A percentile compares a stretch with the other conserved stretches of the same genome.
These are phyloP conservation scores for Tolypocladium inflatum DNA, from an alignment of 2,329 filamentous ascomycete species.

Conservation along the genomic window DNA sequence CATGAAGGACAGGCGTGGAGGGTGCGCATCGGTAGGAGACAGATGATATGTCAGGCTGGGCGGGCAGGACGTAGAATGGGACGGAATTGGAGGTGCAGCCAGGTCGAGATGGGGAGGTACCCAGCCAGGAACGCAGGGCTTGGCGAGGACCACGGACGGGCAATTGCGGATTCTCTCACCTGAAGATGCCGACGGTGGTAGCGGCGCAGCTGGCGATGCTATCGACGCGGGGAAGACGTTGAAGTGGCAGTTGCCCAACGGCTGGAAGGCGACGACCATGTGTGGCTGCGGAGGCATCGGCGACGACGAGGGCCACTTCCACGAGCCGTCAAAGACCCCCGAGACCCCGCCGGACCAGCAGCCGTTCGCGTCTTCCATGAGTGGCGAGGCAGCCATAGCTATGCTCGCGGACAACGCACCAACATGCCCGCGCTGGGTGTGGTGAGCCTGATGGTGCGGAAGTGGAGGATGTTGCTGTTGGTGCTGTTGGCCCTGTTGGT, in stretches of 20 bases:
- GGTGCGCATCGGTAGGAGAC: neutral
- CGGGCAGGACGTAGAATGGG: neutral
- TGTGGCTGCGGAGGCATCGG: neutral
- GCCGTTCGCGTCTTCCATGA: neutral
- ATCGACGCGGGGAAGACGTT: neutral
- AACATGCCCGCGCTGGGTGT: neutral
- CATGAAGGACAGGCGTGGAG: neutral
- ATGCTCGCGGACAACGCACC: neutral
- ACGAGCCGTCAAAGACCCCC: conserved; percentile 1
- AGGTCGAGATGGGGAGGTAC: neutral
- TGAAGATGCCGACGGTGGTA: neutral
- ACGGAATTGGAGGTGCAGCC: neutral
- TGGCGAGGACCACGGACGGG: neutral
- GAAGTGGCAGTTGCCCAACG: neutral
- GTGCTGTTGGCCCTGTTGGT: neutral
- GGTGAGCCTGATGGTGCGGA: neutral
- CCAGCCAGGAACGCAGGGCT: too few relatives aligned
- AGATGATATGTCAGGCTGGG: neutral
- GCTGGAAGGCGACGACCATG: conserved; percentile 1
- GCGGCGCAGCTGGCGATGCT: neutral
- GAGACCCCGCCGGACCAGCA: neutral
- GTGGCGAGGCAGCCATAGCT: neutral
- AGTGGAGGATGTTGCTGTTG: neutral
- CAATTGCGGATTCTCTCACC: conserved; percentile 1
- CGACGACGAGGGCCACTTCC: conserved; percentile 4